Conservation (phyloP, 164 flowering plant genomes). For the Berberis thunbergii region DNA sequence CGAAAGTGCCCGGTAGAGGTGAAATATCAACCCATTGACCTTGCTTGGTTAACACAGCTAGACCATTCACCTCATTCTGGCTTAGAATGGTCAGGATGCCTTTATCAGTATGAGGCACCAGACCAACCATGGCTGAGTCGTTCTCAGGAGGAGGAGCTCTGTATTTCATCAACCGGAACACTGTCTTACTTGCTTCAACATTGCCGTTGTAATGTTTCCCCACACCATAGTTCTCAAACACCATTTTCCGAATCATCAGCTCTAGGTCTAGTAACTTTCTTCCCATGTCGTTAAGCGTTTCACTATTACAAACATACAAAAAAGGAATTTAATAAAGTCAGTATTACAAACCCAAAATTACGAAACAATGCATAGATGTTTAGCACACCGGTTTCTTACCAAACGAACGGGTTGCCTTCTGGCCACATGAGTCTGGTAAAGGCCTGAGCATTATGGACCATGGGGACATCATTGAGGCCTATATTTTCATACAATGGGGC, state of each 20-base stretch:
- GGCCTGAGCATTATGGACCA: constrained; percentile 8
- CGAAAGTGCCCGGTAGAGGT: constrained; percentile 13
- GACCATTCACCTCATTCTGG: background rate
- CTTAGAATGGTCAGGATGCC: constrained; percentile 9
- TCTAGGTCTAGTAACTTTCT: background rate
- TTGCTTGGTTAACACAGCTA: background rate
- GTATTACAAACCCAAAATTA: background rate
- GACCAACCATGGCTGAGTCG: background rate
- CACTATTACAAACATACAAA: constrained; percentile 2
- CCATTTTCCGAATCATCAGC: background rate
- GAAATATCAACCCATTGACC: background rate
- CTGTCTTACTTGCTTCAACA: background rate
- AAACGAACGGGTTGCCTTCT: background rate
- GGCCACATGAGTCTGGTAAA: constrained; percentile 6
- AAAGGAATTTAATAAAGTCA: background rate
- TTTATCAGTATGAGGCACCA: background rate
- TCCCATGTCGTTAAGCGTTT: constrained; percentile 21
- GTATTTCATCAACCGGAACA: background rate
- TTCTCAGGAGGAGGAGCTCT: background rate
- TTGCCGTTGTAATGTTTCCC: background rate
- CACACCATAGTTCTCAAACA: background rate
- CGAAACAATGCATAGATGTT: background rate
- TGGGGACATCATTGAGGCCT: background rate
- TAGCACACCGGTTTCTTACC: background rate
- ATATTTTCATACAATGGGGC: constrained; percentile 1